A percentile compares a stretch with the other conserved stretches of the same genome.
Evolutionary conservation across 495 filamentous ascomycete species (phyloP).

Genomic region (Venustampulla echinocandica): DNA sequence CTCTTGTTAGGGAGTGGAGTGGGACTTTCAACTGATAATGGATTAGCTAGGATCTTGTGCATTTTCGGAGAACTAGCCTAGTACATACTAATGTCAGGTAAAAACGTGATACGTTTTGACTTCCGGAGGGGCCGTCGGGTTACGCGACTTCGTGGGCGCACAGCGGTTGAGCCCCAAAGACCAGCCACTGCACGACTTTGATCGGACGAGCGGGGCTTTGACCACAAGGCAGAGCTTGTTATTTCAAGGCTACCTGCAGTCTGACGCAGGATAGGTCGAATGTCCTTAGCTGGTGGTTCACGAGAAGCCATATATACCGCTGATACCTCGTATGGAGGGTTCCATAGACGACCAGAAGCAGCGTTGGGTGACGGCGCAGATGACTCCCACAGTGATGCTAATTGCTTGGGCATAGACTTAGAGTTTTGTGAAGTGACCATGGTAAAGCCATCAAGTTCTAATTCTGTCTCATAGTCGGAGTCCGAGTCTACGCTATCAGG

Average conservation of each 20-base stretch:
- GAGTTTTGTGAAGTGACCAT: too few relatives aligned
- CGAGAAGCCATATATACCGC: slow-evolving; percentile 21
- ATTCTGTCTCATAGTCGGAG: slow-evolving; percentile 14
- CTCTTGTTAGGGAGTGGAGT: slow-evolving; percentile 41
- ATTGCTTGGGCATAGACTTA: too few relatives aligned
- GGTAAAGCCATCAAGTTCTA: too few relatives aligned
- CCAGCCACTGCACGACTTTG: slow-evolving; percentile 17
- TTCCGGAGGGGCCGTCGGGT: slow-evolving; percentile 34
- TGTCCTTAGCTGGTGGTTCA: slow-evolving; percentile 31
- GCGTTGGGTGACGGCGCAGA: slow-evolving; percentile 8
- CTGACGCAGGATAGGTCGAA: slow-evolving; percentile 18
- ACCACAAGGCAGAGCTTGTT: slow-evolving; percentile 22
- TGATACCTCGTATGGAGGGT: slow-evolving; percentile 5
- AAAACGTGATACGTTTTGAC: slow-evolving; percentile 40
- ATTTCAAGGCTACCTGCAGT: slow-evolving; percentile 7
- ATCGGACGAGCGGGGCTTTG: slow-evolving; percentile 14
- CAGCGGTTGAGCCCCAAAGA: slow-evolving; percentile 24
- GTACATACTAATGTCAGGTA: slow-evolving; percentile 40
- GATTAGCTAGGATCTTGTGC: slow-evolving; percentile 1
- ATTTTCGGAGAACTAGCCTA: not conserved
- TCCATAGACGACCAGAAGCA: slow-evolving; percentile 30
- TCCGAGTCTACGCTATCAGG: slow-evolving; percentile 24
- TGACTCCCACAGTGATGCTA: slow-evolving; percentile 14
- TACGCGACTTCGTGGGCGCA: slow-evolving; percentile 16
- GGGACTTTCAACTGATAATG: slow-evolving; percentile 37